These are phyloP conservation scores for Kodamaea kakaduensis DNA, from an alignment of 805 yeast genomes.

Conservation along the genomic window DNA sequence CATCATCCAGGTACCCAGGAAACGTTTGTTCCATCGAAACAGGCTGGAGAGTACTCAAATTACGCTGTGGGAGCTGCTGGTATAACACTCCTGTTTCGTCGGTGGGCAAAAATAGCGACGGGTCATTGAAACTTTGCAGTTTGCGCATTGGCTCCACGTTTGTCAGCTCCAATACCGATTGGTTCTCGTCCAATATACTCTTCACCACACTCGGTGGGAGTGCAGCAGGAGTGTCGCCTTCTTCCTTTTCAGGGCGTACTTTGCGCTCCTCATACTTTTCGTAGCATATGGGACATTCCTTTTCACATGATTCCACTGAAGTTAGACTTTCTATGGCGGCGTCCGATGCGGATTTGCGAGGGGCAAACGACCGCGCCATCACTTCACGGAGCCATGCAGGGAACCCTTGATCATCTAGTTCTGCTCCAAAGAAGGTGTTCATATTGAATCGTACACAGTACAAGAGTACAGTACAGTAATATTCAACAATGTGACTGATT, in stretches of 20 bases:
- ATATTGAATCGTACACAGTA: too few relatives aligned
- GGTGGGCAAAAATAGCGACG: constrained; percentile 29
- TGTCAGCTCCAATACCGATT: neutral
- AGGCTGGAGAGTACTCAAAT: constrained; percentile 17
- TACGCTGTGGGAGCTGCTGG: constrained; percentile 26
- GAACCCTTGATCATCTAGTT: constrained; percentile 15
- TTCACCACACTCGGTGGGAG: neutral
- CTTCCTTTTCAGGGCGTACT: neutral
- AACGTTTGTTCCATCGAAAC: constrained; percentile 18
- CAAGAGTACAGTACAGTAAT: too few relatives aligned
- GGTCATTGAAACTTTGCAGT: constrained; percentile 23
- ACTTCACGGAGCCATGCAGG: constrained; percentile 33
- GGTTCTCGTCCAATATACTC: constrained; percentile 1
- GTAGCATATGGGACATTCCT: constrained; percentile 40
- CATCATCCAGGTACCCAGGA: constrained; percentile 24
- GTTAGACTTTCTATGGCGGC: constrained; percentile 36
- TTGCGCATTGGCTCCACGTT: constrained; percentile 4
- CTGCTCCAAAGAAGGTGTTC: constrained; percentile 8
- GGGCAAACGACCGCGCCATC: constrained; percentile 31
- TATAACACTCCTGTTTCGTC: constrained; percentile 24
- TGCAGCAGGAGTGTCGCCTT: neutral
- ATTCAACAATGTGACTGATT: too few relatives aligned
- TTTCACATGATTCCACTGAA: constrained; percentile 18
- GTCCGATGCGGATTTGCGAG: constrained; percentile 32
- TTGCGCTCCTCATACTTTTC: constrained; percentile 25